Evolutionary conservation across 352 stramenopile genomes (phyloP), one percentile per base, ranked within the genome.

Genomic region (Chrysophaeum taylorii): DNA sequence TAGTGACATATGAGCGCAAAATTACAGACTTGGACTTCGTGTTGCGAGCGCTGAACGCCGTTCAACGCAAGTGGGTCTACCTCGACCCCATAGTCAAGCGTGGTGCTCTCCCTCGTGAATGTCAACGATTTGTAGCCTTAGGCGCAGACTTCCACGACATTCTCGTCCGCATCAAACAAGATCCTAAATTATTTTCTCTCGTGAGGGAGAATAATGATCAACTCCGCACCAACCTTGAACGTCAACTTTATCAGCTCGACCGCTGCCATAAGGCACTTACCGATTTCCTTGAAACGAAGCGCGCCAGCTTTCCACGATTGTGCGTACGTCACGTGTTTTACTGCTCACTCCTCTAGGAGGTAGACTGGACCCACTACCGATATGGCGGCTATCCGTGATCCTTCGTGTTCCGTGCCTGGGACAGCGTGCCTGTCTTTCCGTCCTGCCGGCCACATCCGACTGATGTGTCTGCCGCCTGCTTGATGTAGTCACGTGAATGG

Each of bases 31-130:
- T 96, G 0, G 87, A 95, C 67, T 80, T 91, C 35, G 84, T 82
- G 21, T 67, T 96, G 0, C 81, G 79, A 9, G 82, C 91, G 64
- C 78, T 96, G 33, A 94, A 96, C 73, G 54, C 87, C 9, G 92
- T 97, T 43, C 92, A 97, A 78, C 84, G 92, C 52, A 96, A 95
- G 75, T 97, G 92, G 92, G 84, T 97, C 36, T 97, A 97, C 72
- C 83, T 97, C 18, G 92, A 96, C 64, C 92, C 92, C 0, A 97
- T 97, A 69, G 97, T 98, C 75, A 87, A 82, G 1, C 92, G 92
- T 69, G 90, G 91, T n/a, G 87, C 90, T 0, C 80, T 97, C 21
- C 92, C 92, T 0, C 85, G 82, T 0, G 92, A 97, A 73, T 84
- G 92, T 52, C 84, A 75, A 29, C 83, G 89, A 7, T 97, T 97